Evolutionary conservation across 1,284 basidiomycete genomes (phyloP), one percentile per base, ranked within the genome.

Genomic region (Wolfiporia cocos): DNA sequence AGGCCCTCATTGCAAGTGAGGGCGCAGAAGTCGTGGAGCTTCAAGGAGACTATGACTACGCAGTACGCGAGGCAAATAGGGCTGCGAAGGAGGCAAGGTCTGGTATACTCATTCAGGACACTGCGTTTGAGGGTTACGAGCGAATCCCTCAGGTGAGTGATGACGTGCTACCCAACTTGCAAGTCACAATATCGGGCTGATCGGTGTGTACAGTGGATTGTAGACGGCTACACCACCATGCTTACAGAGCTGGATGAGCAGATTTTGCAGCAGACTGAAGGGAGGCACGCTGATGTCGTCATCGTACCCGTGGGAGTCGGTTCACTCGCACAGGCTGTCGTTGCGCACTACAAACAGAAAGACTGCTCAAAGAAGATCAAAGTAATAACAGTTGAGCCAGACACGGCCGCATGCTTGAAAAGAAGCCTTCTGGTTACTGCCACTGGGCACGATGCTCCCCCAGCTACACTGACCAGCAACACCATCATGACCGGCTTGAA

Each of bases 401-500:
- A 46, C 20, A 46, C 40, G 3, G 44, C 44, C 2, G 36, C 44
- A 4, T 46, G 44, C 28, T 36, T 46, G 7, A 30, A 15, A 10
- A 37, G 18, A 20, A 10, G 12, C 17, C 24, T 42, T 3, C 29
- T 9, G 5, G 14, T 4, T 30, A 12, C 9, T n/a, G 15, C 12
- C 5, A 14, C 21, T 5, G n/a, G 12, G 21, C 18, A 34, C 15
- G 33, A 21, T 18, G 33, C 18, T 10, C 24, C 18, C 10, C 20
- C 33, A 6, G 24, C 1, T n/a, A 30, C 34, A 21, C 18, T 29
- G 17, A 41, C 39, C n/a, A 39, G 34, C 30, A 19, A 20, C 6
- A 46, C 44, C 3, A 46, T 46, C 34, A 46, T 46, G 44, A 29
- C 44, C 4, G 39, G 44, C 20, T 23, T 46, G 15, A 30, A 42